Base-by-base conservation (phyloP, 2,329 filamentous ascomycete genomes). In the Fusarium robinianum region DNA sequence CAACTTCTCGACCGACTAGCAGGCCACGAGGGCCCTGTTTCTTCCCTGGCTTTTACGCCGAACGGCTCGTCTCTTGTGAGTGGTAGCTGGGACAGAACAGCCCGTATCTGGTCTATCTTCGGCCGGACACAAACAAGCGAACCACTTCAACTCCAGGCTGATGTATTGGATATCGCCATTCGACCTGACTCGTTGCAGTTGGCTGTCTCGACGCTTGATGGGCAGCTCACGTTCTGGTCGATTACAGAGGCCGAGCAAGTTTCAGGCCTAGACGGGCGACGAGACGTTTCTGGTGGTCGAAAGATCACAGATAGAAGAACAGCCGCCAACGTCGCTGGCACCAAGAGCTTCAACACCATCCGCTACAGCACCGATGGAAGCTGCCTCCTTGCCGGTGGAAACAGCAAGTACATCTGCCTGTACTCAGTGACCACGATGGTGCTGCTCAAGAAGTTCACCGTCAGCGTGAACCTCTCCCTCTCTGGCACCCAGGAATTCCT, bases 381-480 rank as follows among this genome's bases (percentile, higher is more conserved):
- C 51, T 96, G 94, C 60, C 76, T 99, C 8, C 75, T 99, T 26
- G 94, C 92, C 1, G 91, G 83, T 33, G 94, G 94, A 21, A 96
- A 94, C 75, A 96, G 90, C 83, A 99, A 99, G 72, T 96, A 95
- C 68, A 96, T 99, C 38, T 97, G 94, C 65, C 70, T 99, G 45
- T 99, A 99, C 71, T 92, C 95, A n/a, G 89, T 95, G 21, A 84
- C 84, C 45, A 95, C 92, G 1, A 90, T 94, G 67, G 90, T 94
- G 1, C 74, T 99, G 8, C 75, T 97, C 42, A 96, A 95, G 67
- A 96, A 96, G 65, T 99, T 87, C 64, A 96, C 92, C 2, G 91
- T 97, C 61, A 95, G 89, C 58, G 82, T 96, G 62, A 99, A 99
- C 68, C 76, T 96, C n/a, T 95, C 91, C 2, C 75, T 99, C 3